Conservation (phyloP, 163 green algal genomes). For the Smithsoniella earleae region DNA sequence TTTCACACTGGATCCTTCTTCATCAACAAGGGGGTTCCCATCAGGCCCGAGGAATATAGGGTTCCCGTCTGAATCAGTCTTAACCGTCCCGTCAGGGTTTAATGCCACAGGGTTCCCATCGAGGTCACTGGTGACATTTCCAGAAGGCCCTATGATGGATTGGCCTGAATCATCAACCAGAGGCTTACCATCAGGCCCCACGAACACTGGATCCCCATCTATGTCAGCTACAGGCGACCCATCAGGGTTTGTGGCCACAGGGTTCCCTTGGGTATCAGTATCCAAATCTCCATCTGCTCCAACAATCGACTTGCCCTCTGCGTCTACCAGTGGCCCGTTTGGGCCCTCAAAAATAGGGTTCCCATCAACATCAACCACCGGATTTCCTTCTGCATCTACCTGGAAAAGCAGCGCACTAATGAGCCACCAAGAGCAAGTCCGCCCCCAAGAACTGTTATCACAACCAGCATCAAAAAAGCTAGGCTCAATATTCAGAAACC, state of each 20-base stretch:
- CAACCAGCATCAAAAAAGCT: no score
- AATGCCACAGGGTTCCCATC: conserved; percentile 19
- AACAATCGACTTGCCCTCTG: background rate
- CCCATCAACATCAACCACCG: background rate
- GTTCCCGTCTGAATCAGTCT: conserved; percentile 20
- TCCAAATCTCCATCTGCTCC: background rate
- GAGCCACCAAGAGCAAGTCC: no score
- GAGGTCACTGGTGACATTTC: background rate
- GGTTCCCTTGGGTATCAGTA: conserved; percentile 4
- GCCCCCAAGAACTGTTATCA: no score
- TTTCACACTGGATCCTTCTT: background rate
- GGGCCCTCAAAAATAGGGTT: background rate
- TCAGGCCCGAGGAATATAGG: conserved; percentile 11
- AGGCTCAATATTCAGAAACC: no score
- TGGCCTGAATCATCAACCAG: conserved; percentile 2
- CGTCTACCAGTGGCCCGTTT: background rate
- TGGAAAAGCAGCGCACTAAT: no score
- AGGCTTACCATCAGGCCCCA: background rate
- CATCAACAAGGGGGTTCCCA: conserved; percentile 16
- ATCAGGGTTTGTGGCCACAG: background rate
- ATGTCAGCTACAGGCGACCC: background rate
- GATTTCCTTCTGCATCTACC: background rate
- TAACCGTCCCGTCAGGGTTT: conserved; percentile 7
- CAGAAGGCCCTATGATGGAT: conserved; percentile 9
- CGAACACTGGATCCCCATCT: background rate